phyloP scores from a whole-genome alignment of 257 asterid genomes.

The Solanum chmielewskii region DNA sequence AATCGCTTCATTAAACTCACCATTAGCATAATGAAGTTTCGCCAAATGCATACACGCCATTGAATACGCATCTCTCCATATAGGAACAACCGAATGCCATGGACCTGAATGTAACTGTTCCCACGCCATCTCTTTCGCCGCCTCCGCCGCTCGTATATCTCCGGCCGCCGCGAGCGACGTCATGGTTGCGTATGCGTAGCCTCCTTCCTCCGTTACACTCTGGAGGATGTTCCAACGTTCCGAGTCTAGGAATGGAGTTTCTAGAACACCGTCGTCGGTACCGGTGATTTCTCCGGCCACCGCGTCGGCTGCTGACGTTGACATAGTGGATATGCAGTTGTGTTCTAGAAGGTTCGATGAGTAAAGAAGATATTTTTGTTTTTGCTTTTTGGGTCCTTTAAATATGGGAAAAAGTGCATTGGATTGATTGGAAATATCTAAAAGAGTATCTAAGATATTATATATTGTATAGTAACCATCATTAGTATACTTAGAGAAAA shows the following conservation, averaged over 20 bases:
- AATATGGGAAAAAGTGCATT: not conserved
- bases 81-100: constrained; percentile 83
- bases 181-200: constrained; percentile 74
- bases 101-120: constrained; percentile 97
- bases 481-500: too few species aligned
- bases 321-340: not conserved
- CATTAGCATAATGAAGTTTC: constrained; percentile 36
- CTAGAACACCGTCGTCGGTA: constrained; percentile 17
- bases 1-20: constrained; percentile 41
- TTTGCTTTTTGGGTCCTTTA: not conserved
- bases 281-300: not conserved
- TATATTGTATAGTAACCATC: too few species aligned
- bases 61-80: constrained; percentile 95
- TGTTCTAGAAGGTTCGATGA: not conserved
- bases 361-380: not conserved
- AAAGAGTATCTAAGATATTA: not conserved
- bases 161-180: constrained; percentile 58
- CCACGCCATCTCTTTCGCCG: constrained; percentile 93
- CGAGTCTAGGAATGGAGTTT: constrained; percentile 66
- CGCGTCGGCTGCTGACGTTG: not conserved
- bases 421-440: not conserved
- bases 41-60: constrained; percentile 85
- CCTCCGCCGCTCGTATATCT: constrained; percentile 84
- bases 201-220: constrained; percentile 60
- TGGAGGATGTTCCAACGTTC: constrained; percentile 36